A percentile compares a stretch with the other conserved stretches of the same genome.
phyloP scores from a whole-genome alignment of 1,139 yeast species.

The Suhomyces maxii region DNA sequence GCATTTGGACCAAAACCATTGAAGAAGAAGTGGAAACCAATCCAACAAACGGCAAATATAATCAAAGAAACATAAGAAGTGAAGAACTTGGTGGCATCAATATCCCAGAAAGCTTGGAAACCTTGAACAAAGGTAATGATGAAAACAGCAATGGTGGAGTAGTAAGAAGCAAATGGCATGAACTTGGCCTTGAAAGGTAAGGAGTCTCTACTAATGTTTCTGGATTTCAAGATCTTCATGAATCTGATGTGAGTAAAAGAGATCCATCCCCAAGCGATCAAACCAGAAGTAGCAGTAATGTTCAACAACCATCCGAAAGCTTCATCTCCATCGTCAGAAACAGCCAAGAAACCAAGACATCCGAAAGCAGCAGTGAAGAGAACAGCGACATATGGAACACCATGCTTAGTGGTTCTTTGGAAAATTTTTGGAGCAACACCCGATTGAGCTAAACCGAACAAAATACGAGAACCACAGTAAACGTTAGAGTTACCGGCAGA shows the following conservation, averaged over 20 bases:
- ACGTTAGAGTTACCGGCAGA: slow-evolving; percentile 85
- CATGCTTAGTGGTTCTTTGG: slow-evolving; percentile 52
- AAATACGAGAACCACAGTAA: slow-evolving; percentile 73
- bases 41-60: slow-evolving; percentile 53
- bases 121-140: slow-evolving; percentile 71
- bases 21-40: slow-evolving; percentile 51
- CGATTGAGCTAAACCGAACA: slow-evolving; percentile 64
- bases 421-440: slow-evolving; percentile 62
- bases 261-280: slow-evolving; percentile 73
- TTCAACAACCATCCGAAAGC: slow-evolving; percentile 87
- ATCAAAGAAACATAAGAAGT: slow-evolving; percentile 67
- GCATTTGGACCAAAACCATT: slow-evolving; percentile 39
- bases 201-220: slow-evolving; percentile 58
- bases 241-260: slow-evolving; percentile 66
- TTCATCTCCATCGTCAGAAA: slow-evolving; percentile 54
- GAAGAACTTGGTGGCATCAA: slow-evolving; percentile 57
- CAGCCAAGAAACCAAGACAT: slow-evolving; percentile 66
- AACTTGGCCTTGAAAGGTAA: slow-evolving; percentile 69
- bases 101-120: slow-evolving; percentile 56
- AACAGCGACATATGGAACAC: slow-evolving; percentile 69
- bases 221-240: slow-evolving; percentile 56
- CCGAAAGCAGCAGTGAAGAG: slow-evolving; percentile 61
- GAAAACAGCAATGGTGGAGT: slow-evolving; percentile 51
- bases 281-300: slow-evolving; percentile 75
- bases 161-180: slow-evolving; percentile 66